Evolutionary conservation across 2,329 filamentous ascomycete species (phyloP).

Genomic region (Diaporthe capsici): DNA sequence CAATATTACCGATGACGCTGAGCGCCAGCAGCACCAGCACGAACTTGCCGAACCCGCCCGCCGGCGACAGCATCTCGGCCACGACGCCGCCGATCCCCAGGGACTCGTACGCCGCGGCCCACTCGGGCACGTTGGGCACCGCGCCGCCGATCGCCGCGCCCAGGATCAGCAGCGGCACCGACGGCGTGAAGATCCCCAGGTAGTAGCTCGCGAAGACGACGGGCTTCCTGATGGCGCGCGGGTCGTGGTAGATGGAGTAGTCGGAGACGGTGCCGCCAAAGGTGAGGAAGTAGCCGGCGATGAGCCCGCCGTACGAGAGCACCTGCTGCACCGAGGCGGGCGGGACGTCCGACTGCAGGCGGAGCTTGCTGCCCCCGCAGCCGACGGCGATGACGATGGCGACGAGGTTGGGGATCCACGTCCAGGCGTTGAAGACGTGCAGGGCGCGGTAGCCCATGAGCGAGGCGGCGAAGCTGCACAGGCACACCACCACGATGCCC

Average conservation of each 20-base stretch:
- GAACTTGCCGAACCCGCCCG: constrained; percentile 62
- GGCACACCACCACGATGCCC: constrained; percentile 69
- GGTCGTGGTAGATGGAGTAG: constrained; percentile 69
- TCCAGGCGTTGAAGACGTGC: constrained; percentile 69
- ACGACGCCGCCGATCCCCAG: constrained; percentile 62
- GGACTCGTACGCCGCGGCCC: constrained; percentile 57
- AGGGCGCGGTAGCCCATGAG: constrained; percentile 68
- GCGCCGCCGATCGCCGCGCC: constrained; percentile 66
- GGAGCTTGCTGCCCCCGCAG: constrained; percentile 65
- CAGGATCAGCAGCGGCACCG: constrained; percentile 63
- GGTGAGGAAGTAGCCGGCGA: constrained; percentile 67
- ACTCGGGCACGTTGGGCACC: constrained; percentile 58
- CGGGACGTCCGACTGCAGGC: constrained; percentile 58
- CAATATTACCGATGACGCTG: constrained; percentile 60
- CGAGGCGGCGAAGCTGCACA: constrained; percentile 67
- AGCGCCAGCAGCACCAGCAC: constrained; percentile 61
- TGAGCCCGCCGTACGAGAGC: constrained; percentile 61
- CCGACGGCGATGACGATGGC: constrained; percentile 66
- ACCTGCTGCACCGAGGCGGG: constrained; percentile 55
- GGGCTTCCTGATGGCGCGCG: constrained; percentile 48
- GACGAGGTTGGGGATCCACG: constrained; percentile 69
- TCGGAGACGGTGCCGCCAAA: constrained; percentile 68
- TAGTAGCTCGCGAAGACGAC: constrained; percentile 65
- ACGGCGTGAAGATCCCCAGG: constrained; percentile 64
- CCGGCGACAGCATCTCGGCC: constrained; percentile 61